Base-by-base conservation (phyloP, 2,329 filamentous ascomycete species). In the Aspergillus pseudoterreus region DNA sequence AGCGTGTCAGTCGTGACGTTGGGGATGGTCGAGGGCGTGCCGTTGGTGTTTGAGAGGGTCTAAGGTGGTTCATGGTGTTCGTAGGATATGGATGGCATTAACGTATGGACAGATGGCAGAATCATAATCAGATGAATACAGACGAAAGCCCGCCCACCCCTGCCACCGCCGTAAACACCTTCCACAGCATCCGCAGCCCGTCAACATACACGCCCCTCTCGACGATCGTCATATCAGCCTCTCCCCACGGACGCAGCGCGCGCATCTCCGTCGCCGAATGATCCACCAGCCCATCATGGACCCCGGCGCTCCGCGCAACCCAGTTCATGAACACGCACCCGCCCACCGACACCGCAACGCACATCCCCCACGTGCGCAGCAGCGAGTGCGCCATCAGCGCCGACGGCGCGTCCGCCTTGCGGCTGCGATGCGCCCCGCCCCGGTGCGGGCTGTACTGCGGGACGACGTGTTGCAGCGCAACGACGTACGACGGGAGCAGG, bases 281-380 rank as follows among this genome's bases (percentile, higher is more conserved):
- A 2, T 30, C 27, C 27, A 30, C 27, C 27, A 30, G 27, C 45
- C 50, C 2, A 61, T 22, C 30, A 39, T 19, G 30, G 39, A 22
- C 45, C 63, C 64, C 41, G 47, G 48, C 11, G 11, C 27, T 45
- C 47, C 38, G 33, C 14, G 59, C 62, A 57, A 76, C 69, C 3
- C 68, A 58, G 45, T 73, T 76, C 49, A 76, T 63, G 45, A 78
- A 72, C 6, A 77, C 56, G 1, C 70, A 64, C 4, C 66, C 68
- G 3, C 69, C 66, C 8, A 73, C 56, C 15, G 73, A 71, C 4
- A 78, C 66, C 9, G 75, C 75, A 21, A 75, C 52, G 10, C 70
- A 69, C 74, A 76, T 75, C 1, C 77, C 76, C 50, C 77, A 65
- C 5, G 67, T 71, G 19, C 66, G 67, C 11, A 70, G 62, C 55